These are phyloP conservation scores for Arthrobotrys entomopaga DNA, from an alignment of 2,329 filamentous ascomycete species.

Conservation along the genomic window DNA sequence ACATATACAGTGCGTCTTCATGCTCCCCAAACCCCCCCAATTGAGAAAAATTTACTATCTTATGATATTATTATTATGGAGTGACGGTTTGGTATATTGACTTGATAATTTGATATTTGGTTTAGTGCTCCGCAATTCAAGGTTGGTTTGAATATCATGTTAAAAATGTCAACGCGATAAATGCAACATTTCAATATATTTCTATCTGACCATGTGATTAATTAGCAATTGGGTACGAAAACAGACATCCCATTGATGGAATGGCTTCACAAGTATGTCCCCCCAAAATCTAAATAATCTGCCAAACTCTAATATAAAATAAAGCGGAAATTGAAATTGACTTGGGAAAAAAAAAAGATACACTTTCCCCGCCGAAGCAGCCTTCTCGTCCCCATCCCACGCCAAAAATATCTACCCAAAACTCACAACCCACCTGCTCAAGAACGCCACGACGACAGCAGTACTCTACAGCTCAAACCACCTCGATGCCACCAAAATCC, in stretches of 20 bases:
- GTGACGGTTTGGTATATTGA: too few relatives aligned
- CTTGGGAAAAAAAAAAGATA: constrained; percentile 53
- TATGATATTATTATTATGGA: too few relatives aligned
- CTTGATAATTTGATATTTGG: not conserved
- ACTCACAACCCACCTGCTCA: constrained; percentile 70
- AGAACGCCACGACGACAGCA: constrained; percentile 72
- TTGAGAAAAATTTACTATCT: too few relatives aligned
- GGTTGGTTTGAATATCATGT: constrained; percentile 13
- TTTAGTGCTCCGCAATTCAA: constrained; percentile 58
- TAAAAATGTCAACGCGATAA: too few relatives aligned
- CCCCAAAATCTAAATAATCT: too few relatives aligned
- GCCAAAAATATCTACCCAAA: constrained; percentile 67
- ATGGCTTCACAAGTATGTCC: constrained; percentile 56
- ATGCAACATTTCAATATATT: not conserved
- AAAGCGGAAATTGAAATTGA: not conserved
- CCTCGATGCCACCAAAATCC: constrained; percentile 68
- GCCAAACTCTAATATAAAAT: too few relatives aligned
- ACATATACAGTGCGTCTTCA: constrained; percentile 56
- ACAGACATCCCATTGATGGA: constrained; percentile 58
- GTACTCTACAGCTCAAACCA: constrained; percentile 71
- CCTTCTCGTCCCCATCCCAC: constrained; percentile 68
- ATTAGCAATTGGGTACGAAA: constrained; percentile 58
- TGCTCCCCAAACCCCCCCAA: not conserved
- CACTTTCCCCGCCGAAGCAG: constrained; percentile 73
- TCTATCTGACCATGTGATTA: not conserved